Evolutionary conservation across 805 yeast species (phyloP).

Genomic region (Candida montana): DNA sequence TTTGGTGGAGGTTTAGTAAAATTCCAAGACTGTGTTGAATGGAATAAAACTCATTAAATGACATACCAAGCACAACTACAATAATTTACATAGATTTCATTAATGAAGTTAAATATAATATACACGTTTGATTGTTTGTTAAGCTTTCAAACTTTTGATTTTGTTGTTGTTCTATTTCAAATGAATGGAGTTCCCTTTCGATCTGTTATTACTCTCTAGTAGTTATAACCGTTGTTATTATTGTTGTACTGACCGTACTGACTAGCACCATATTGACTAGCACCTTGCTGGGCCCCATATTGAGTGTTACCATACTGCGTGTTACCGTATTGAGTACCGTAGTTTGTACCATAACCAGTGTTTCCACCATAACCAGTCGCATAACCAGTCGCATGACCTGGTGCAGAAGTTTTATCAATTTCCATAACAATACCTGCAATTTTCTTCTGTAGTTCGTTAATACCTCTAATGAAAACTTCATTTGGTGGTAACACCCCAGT

Average conservation of each 20-base stretch:
- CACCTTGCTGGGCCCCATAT: slow-evolving; percentile 15
- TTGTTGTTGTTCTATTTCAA: no score
- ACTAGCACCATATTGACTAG: slow-evolving; percentile 11
- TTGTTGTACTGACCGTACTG: background rate
- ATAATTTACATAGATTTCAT: no score
- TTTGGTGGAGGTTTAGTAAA: slow-evolving; percentile 85
- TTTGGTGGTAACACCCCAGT: slow-evolving; percentile 86
- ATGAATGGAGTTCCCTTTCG: no score
- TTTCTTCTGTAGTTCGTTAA: slow-evolving; percentile 81
- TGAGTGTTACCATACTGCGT: slow-evolving; percentile 5
- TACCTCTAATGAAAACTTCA: slow-evolving; percentile 81
- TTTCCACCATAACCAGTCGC: no score
- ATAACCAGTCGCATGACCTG: slow-evolving; percentile 26
- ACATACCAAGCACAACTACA: no score
- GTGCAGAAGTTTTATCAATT: slow-evolving; percentile 44
- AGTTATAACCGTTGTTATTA: background rate
- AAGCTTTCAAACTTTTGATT: no score
- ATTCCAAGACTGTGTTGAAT: slow-evolving; percentile 66
- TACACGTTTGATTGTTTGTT: no score
- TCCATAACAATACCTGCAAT: slow-evolving; percentile 83
- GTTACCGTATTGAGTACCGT: no score
- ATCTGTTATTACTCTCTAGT: no score
- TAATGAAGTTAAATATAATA: no score
- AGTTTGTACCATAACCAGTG: slow-evolving; percentile 18
- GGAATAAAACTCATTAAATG: slow-evolving; percentile 48